Conservation (phyloP, 2,329 filamentous ascomycete species). For the Tolypocladium guangdongense region DNA sequence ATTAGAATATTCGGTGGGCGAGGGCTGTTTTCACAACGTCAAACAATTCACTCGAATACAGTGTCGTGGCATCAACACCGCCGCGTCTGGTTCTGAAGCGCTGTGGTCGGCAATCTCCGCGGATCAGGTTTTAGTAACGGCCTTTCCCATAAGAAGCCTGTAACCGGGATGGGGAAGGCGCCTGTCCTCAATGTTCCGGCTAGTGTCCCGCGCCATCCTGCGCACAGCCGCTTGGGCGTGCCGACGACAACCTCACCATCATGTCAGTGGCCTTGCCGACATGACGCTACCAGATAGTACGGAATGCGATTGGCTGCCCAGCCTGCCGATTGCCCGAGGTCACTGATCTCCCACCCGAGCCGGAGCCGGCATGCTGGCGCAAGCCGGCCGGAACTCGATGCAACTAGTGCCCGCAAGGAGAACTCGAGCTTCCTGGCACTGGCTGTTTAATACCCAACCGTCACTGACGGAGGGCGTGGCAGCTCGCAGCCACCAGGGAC, state of each 20-base stretch:
- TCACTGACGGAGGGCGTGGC: not conserved
- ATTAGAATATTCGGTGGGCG: too few relatives aligned
- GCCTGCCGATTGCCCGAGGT: not conserved
- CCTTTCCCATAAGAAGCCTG: not conserved
- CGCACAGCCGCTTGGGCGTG: not conserved
- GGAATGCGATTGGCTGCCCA: not conserved
- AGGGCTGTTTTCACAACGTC: not conserved
- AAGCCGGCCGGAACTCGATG: too few relatives aligned
- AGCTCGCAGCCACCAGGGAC: not conserved
- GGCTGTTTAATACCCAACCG: not conserved
- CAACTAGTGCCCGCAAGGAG: too few relatives aligned
- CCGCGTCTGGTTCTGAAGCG: too few relatives aligned
- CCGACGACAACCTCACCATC: too few relatives aligned
- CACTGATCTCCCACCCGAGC: too few relatives aligned
- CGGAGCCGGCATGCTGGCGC: not conserved
- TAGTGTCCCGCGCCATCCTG: not conserved
- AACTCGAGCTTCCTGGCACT: too few relatives aligned
- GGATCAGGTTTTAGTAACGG: not conserved
- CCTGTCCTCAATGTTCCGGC: not conserved
- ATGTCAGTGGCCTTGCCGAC: not conserved
- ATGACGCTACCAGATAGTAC: not conserved
- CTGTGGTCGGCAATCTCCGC: too few relatives aligned
- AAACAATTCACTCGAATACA: not conserved
- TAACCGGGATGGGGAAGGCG: not conserved
- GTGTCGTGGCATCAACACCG: not conserved